Percentiles rank a stretch among this genome's conserved stretches.
These are phyloP conservation scores for Lachnellula occidentalis DNA, from an alignment of 2,329 filamentous ascomycete genomes.

Conservation along the genomic window DNA sequence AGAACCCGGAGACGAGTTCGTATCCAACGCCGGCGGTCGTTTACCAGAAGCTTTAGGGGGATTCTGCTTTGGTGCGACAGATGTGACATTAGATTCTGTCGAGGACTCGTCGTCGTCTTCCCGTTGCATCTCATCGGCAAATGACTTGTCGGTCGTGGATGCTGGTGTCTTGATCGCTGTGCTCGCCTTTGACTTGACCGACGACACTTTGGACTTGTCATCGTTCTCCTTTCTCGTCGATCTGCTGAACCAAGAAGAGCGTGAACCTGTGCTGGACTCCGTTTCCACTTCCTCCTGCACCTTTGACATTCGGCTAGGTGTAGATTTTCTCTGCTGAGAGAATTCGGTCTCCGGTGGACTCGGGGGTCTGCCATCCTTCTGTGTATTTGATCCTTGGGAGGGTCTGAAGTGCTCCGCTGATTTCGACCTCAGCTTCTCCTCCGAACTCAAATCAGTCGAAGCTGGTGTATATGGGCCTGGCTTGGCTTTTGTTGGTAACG, in stretches of 20 bases:
- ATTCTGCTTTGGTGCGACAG: constrained; percentile 34
- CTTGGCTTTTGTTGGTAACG: constrained; percentile 18
- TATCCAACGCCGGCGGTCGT: constrained; percentile 22
- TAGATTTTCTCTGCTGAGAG: constrained; percentile 38
- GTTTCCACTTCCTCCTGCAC: constrained; percentile 35
- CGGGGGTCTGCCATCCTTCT: constrained; percentile 48
- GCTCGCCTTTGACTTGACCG: constrained; percentile 50
- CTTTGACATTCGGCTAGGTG: constrained; percentile 31
- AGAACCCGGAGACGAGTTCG: constrained; percentile 42
- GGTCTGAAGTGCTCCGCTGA: constrained; percentile 38
- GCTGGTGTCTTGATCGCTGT: constrained; percentile 43
- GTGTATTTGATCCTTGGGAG: constrained; percentile 38
- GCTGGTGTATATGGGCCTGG: constrained; percentile 57
- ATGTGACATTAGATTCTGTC: constrained; percentile 35
- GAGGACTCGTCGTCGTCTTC: constrained; percentile 25
- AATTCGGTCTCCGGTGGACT: constrained; percentile 60
- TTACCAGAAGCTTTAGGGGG: constrained; percentile 37
- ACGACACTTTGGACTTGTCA: constrained; percentile 48
- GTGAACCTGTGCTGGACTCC: constrained; percentile 39
- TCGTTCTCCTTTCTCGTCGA: constrained; percentile 31
- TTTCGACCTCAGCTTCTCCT: constrained; percentile 42
- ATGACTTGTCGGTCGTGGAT: constrained; percentile 20
- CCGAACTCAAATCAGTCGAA: constrained; percentile 60
- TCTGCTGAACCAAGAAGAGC: constrained; percentile 37
- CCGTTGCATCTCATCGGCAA: constrained; percentile 11